Evolutionary conservation across 176 grass and related monocot genomes (phyloP).

Genomic region (Metroxylon sagu): DNA sequence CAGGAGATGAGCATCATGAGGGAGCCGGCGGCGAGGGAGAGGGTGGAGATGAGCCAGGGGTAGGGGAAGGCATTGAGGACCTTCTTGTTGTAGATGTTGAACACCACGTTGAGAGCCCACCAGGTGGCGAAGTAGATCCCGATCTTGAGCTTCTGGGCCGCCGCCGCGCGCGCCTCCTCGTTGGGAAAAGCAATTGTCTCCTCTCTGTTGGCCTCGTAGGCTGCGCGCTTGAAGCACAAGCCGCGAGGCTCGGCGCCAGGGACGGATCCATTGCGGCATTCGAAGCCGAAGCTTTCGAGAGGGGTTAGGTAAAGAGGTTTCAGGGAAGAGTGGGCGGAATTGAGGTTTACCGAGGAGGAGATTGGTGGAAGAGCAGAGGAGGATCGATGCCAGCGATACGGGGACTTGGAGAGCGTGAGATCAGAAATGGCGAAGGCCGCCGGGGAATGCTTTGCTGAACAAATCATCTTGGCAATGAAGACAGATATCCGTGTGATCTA

Average conservation of each 20-base stretch:
- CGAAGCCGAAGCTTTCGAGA: not conserved
- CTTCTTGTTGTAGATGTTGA: slow-evolving; percentile 99
- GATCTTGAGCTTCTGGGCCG: slow-evolving; percentile 42
- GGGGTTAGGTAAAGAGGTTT: slow-evolving; percentile 3
- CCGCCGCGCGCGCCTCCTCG: slow-evolving; percentile 17
- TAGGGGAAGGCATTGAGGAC: slow-evolving; percentile 89
- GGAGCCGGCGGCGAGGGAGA: slow-evolving; percentile 86
- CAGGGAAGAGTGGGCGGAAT: not conserved
- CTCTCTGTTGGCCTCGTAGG: slow-evolving; percentile 3
- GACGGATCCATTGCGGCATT: slow-evolving; percentile 8
- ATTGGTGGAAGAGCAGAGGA: slow-evolving; percentile 1
- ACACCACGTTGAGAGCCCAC: slow-evolving; percentile 95
- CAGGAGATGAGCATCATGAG: slow-evolving; percentile 92
- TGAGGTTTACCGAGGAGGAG: not conserved
- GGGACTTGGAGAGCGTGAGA: not conserved
- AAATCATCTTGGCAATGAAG: slow-evolving; percentile 17
- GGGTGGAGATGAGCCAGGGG: slow-evolving; percentile 82
- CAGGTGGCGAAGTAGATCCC: slow-evolving; percentile 89
- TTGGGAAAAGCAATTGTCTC: slow-evolving; percentile 6
- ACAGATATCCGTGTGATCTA: not conserved
- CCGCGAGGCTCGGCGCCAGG: not conserved
- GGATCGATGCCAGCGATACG: not conserved
- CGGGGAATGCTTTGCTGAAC: slow-evolving; percentile 14
- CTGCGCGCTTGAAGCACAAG: slow-evolving; percentile 11
- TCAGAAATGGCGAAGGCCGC: not conserved